Percentiles rank a stretch among this genome's conserved stretches.
Conservation (phyloP, 2,329 filamentous ascomycete species). For the Penicillium sp. region DNA sequence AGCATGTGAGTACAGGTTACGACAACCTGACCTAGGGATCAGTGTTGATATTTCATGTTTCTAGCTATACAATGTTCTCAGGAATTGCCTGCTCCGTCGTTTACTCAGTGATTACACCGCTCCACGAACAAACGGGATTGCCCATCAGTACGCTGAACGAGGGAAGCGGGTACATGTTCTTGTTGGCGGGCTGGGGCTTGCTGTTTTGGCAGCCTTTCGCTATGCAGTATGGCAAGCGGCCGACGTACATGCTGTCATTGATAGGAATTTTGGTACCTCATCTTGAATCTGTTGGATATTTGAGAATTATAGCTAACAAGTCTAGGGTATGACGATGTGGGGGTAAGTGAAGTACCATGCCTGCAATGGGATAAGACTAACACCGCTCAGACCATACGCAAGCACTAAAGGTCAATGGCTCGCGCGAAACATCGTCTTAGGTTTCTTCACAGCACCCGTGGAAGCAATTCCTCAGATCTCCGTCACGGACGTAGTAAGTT, state of each 20-base stretch:
- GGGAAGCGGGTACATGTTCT: slow-evolving; percentile 44
- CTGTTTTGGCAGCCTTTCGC: slow-evolving; percentile 52
- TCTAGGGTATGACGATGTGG: slow-evolving; percentile 33
- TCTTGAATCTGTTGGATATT: background rate
- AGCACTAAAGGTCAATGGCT: slow-evolving; percentile 41
- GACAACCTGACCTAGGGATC: background rate
- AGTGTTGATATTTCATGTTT: background rate
- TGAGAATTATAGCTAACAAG: slow-evolving; percentile 1
- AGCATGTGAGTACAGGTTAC: slow-evolving; percentile 35
- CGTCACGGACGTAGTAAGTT: slow-evolving; percentile 44
- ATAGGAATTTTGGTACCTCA: slow-evolving; percentile 33
- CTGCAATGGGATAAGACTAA: background rate
- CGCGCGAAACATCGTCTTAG: slow-evolving; percentile 38
- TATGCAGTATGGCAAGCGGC: slow-evolving; percentile 45
- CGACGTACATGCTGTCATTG: slow-evolving; percentile 38
- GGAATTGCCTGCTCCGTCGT: slow-evolving; percentile 41
- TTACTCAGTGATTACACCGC: slow-evolving; percentile 41
- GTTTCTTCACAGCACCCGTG: slow-evolving; percentile 44
- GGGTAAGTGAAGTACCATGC: slow-evolving; percentile 26
- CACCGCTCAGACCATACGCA: slow-evolving; percentile 31
- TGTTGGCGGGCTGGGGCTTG: slow-evolving; percentile 48
- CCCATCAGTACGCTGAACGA: slow-evolving; percentile 37
- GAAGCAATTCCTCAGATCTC: slow-evolving; percentile 45
- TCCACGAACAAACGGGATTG: slow-evolving; percentile 40
- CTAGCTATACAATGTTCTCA: slow-evolving; percentile 41